These are phyloP conservation scores for Mollisia scopiformis DNA, from an alignment of 2,329 filamentous ascomycete species.

Conservation along the genomic window DNA sequence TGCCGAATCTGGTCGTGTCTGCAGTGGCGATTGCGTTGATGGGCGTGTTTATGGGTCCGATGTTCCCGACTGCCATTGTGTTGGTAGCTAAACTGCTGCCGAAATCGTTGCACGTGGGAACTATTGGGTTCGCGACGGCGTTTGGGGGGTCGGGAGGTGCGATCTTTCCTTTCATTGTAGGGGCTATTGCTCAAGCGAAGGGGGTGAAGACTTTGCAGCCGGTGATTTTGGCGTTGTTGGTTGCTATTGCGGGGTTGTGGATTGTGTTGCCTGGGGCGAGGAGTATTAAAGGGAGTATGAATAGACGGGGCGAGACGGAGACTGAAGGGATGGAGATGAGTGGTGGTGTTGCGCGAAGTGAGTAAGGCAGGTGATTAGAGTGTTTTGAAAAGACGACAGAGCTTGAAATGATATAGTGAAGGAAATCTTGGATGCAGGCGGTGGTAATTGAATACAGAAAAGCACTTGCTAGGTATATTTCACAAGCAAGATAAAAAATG, in stretches of 20 bases:
- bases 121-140: constrained; percentile 79
- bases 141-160: constrained; percentile 77
- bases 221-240: constrained; percentile 53
- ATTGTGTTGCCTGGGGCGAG: constrained; percentile 1
- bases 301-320: background rate
- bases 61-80: constrained; percentile 77
- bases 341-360: background rate
- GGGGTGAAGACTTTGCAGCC: constrained; percentile 62
- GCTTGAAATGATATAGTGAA: background rate
- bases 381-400: background rate
- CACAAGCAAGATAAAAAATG: background rate
- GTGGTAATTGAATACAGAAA: background rate
- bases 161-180: constrained; percentile 66
- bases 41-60: constrained; percentile 79
- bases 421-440: background rate
- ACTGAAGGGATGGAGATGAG: background rate
- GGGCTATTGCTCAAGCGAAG: constrained; percentile 63
- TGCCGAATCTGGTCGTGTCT: constrained; percentile 75
- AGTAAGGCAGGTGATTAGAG: no score
- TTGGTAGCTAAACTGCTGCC: constrained; percentile 76
- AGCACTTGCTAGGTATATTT: background rate
- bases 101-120: constrained; percentile 72
- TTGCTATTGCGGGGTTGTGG: constrained; percentile 27
- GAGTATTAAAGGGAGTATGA: background rate
- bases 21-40: constrained; percentile 72